phyloP scores from a whole-genome alignment of 441 rosid genomes.

The Gossypium aridum region DNA sequence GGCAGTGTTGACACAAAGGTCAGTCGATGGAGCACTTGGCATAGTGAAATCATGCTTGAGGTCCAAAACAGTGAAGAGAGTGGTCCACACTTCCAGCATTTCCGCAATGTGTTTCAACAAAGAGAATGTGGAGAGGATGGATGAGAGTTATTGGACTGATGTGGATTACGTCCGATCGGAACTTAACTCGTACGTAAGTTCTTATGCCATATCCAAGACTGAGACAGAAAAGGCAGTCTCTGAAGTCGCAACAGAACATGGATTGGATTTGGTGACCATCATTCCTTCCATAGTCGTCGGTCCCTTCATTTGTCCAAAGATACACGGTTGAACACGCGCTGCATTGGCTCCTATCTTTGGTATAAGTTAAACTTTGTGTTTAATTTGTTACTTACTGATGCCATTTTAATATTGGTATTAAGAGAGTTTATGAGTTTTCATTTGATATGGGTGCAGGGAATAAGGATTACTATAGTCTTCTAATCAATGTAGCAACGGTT shows the following conservation, averaged over 20 bases:
- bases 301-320: conserved; percentile 34
- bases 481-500: conserved; percentile 29
- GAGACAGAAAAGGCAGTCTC: conserved; percentile 25
- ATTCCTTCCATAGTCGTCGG: conserved; percentile 30
- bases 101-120: conserved; percentile 5
- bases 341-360: conserved; percentile 27
- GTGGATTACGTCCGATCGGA: conserved; percentile 16
- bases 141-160: conserved; percentile 38
- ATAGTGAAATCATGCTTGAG: conserved; percentile 30
- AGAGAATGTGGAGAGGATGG: conserved; percentile 15
- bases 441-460: conserved; percentile 5
- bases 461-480: conserved; percentile 5
- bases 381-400: not conserved
- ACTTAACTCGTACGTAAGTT: not conserved
- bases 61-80: conserved; percentile 36
- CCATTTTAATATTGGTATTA: not conserved
- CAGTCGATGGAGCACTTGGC: conserved; percentile 38
- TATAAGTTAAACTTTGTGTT: not conserved
- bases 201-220: conserved; percentile 29
- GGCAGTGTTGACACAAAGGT: conserved; percentile 28
- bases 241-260: conserved; percentile 25
- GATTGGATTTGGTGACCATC: conserved; percentile 28
- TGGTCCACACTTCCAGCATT: conserved; percentile 25
- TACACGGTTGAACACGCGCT: conserved; percentile 23
- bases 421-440: not conserved